A percentile compares a stretch with the other conserved stretches of the same genome.
phyloP scores from a whole-genome alignment of 306 rosid genomes.

The Vigna unguiculata region DNA sequence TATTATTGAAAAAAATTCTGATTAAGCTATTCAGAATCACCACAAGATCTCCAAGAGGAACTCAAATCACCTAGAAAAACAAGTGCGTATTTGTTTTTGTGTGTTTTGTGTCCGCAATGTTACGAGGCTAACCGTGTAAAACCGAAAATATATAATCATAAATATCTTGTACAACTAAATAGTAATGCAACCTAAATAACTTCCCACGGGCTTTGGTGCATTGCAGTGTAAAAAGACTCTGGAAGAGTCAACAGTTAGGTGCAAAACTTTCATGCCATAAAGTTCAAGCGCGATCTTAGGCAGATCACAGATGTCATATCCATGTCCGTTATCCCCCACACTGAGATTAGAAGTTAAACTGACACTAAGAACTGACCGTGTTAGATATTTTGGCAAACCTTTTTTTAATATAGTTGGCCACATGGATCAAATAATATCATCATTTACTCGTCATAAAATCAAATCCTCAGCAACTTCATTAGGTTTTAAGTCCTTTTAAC shows the following conservation, averaged over 20 bases:
- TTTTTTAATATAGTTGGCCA: not conserved
- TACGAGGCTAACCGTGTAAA: not conserved
- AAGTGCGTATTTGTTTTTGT: not conserved
- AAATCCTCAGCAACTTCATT: not conserved
- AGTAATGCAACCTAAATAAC: constrained; percentile 16
- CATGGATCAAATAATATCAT: not conserved
- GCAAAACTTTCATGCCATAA: not conserved
- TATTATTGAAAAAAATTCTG: not conserved
- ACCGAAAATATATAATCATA: not conserved
- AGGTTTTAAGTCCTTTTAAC: not conserved
- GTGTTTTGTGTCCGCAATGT: not conserved
- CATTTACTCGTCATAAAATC: not conserved
- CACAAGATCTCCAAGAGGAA: not conserved
- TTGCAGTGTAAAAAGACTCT: not conserved
- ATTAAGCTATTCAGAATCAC: constrained; percentile 26
- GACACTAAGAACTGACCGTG: not conserved
- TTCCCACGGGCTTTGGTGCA: not conserved
- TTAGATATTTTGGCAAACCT: not conserved
- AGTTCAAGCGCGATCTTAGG: not conserved
- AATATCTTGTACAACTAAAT: constrained; percentile 9
- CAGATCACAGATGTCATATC: not conserved
- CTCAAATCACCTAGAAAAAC: not conserved
- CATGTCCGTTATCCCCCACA: not conserved
- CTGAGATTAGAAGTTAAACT: not conserved
- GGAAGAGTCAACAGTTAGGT: not conserved